Evolutionary conservation across 768 basidiomycete species (phyloP).

Genomic region (Kwoniella mangroviensis): DNA sequence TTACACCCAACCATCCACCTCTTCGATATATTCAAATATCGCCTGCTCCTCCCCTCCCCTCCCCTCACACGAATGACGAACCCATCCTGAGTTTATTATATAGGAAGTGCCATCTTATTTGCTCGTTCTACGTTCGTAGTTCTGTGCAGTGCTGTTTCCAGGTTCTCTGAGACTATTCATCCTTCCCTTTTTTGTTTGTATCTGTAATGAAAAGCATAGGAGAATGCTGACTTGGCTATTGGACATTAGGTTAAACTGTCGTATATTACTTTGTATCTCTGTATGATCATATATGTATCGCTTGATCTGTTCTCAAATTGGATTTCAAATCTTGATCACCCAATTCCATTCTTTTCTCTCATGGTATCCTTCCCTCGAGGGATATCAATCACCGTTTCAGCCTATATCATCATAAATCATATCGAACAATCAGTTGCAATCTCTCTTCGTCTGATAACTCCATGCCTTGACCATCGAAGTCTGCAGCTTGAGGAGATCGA

Average conservation of each 20-base stretch:
- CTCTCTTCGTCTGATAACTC: no score
- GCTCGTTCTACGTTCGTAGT: conserved; percentile 11
- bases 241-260: not conserved
- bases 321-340: no score
- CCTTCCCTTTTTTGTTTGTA: not conserved
- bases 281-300: not conserved
- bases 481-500: no score
- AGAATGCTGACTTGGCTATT: not conserved
- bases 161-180: conserved; percentile 23
- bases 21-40: not conserved
- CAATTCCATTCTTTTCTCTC: no score
- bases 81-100: conserved; percentile 32
- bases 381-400: no score
- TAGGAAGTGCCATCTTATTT: conserved; percentile 32
- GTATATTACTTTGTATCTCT: not conserved
- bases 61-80: conserved; percentile 19
- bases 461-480: no score
- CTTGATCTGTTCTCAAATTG: no score
- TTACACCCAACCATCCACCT: no score
- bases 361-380: no score
- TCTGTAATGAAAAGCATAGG: not conserved
- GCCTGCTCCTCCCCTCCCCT: not conserved
- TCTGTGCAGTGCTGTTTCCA: conserved; percentile 27
- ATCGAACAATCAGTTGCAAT: no score
- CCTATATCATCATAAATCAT: no score